A percentile compares a stretch with the other conserved stretches of the same genome.
Conservation (phyloP, 148 eudicot species). For the Vaccinium macrocarpon region DNA sequence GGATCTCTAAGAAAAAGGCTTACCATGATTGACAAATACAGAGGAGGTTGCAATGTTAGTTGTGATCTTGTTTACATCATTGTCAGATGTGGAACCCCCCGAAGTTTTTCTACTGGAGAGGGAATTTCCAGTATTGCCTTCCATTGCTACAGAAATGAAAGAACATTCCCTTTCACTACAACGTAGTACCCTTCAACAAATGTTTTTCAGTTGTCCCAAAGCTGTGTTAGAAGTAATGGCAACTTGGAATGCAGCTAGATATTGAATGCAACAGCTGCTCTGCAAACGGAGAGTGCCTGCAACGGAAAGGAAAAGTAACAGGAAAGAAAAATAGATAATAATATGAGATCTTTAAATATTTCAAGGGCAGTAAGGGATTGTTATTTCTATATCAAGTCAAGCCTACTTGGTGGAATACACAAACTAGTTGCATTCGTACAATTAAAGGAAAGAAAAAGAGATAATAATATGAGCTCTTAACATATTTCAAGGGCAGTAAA, state of each 20-base stretch:
- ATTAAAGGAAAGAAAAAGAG: no score
- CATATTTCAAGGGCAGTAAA: no score
- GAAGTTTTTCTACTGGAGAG: constrained; percentile 20
- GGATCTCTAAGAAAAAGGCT: background rate
- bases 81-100: constrained; percentile 16
- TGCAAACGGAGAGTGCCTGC: background rate
- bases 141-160: constrained; percentile 17
- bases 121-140: constrained; percentile 24
- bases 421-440: no score
- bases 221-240: background rate
- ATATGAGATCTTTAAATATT: background rate
- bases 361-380: background rate
- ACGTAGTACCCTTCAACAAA: background rate
- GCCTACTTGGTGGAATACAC: background rate
- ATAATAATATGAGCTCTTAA: no score
- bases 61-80: constrained; percentile 16
- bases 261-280: background rate
- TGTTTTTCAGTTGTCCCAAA: constrained; percentile 5
- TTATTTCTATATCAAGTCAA: background rate
- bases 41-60: constrained; percentile 15
- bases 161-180: constrained; percentile 19
- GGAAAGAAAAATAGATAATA: background rate
- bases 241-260: constrained; percentile 4
- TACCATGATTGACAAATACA: constrained; percentile 29
- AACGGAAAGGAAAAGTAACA: background rate